These are phyloP conservation scores for Magnusiomyces suaveolens DNA, from an alignment of 1,139 yeast genomes.

Conservation along the genomic window DNA sequence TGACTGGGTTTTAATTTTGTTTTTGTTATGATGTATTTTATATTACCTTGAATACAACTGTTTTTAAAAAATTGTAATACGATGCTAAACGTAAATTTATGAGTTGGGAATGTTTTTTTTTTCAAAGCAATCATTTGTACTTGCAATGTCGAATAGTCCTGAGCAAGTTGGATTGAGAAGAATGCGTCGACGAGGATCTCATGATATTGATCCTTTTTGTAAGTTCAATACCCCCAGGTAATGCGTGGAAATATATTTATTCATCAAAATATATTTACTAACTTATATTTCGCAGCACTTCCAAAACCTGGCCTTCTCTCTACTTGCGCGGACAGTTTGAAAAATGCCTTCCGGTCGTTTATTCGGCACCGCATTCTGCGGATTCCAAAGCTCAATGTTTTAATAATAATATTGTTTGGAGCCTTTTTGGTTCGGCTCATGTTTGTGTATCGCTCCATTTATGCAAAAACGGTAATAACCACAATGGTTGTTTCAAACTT, in stretches of 20 bases:
- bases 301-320: not conserved
- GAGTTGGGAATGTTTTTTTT: no score
- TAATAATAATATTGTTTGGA: constrained; percentile 27
- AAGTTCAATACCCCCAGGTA: no score
- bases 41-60: not conserved
- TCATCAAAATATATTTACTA: no score
- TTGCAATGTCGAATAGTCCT: no score
- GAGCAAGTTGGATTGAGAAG: not conserved
- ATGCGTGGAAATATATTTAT: no score
- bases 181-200: not conserved
- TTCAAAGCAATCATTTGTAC: no score
- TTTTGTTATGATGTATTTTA: not conserved
- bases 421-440: constrained; percentile 29
- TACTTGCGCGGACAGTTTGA: not conserved
- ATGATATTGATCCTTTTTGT: not conserved
- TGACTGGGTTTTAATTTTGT: not conserved
- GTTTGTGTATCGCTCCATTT: constrained; percentile 38
- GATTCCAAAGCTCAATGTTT: constrained; percentile 32
- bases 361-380: constrained; percentile 21
- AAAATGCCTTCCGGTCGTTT: not conserved
- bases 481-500: constrained; percentile 80
- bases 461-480: constrained; percentile 54
- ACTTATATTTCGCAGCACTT: no score
- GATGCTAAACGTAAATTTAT: not conserved
- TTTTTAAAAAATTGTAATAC: no score